A percentile compares a stretch with the other conserved stretches of the same genome.
Evolutionary conservation across 164 flowering plant genomes (phyloP).

Genomic region (Malania oleifera): DNA sequence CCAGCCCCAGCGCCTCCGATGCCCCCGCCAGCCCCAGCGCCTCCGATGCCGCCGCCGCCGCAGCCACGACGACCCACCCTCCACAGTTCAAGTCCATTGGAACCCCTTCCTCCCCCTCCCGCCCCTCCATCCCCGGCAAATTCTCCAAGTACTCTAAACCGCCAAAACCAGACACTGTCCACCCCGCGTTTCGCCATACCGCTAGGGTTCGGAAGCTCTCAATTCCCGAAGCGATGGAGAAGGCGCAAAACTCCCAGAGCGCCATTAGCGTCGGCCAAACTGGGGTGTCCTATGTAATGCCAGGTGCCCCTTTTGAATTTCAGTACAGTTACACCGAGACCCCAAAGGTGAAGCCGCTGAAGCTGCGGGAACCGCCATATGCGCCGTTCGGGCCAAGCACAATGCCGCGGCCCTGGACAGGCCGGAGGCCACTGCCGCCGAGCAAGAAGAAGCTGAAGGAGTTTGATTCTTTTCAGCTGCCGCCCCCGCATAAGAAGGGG

Average conservation of each 20-base stretch:
- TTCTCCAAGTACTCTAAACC: conserved; percentile 67
- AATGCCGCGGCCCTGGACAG: conserved; percentile 65
- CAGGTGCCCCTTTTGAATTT: conserved; percentile 74
- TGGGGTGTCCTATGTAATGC: conserved; percentile 56
- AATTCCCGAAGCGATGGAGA: background rate
- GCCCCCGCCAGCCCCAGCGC: conserved; percentile 9
- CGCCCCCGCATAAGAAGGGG: conserved; percentile 76
- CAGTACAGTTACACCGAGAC: conserved; percentile 77
- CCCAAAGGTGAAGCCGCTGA: conserved; percentile 60
- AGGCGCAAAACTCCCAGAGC: background rate
- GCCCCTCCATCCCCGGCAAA: conserved; percentile 70
- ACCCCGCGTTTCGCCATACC: conserved; percentile 28
- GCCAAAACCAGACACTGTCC: conserved; percentile 14
- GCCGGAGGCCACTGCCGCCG: conserved; percentile 48
- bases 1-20: conserved; percentile 4
- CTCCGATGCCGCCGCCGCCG: conserved; percentile 10
- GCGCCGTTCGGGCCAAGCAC: conserved; percentile 61
- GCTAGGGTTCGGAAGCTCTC: background rate
- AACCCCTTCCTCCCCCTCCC: conserved; percentile 70
- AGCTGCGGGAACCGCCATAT: conserved; percentile 45
- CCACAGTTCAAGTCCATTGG: conserved; percentile 52
- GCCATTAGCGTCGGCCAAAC: conserved; percentile 35
- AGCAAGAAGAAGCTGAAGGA: conserved; percentile 66
- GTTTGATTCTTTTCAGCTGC: conserved; percentile 67
- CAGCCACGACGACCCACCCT: too few species aligned